These are phyloP conservation scores for Aspergillus niger DNA, from an alignment of 2,329 filamentous ascomycete genomes.

Conservation along the genomic window DNA sequence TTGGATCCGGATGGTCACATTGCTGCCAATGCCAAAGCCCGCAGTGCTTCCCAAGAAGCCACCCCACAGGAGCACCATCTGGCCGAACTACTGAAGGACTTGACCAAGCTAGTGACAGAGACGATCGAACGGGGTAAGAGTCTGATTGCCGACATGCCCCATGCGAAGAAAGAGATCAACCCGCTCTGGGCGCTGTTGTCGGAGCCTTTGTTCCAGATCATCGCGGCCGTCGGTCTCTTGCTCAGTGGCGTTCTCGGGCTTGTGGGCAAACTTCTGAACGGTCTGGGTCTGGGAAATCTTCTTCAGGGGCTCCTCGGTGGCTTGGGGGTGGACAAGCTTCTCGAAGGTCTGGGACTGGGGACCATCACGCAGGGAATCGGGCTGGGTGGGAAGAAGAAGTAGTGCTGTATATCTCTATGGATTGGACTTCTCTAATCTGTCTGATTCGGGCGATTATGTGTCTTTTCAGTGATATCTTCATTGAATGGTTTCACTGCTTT, in stretches of 20 bases:
- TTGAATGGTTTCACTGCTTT: too few species aligned
- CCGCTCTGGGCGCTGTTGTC: constrained; percentile 73
- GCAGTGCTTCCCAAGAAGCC: constrained; percentile 71
- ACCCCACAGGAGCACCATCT: constrained; percentile 81
- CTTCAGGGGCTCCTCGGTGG: constrained; percentile 75
- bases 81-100: constrained; percentile 79
- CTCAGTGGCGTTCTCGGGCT: constrained; percentile 81
- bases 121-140: constrained; percentile 86
- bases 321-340: constrained; percentile 64
- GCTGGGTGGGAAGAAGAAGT: neutral
- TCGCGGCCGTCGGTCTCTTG: constrained; percentile 82
- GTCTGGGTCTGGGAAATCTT: constrained; percentile 77
- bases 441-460: too few species aligned
- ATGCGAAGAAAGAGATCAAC: constrained; percentile 91
- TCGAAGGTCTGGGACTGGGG: constrained; percentile 47
- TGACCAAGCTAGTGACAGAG: constrained; percentile 76
- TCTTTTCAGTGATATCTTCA: too few species aligned
- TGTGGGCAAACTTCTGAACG: constrained; percentile 76
- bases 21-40: constrained; percentile 79
- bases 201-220: constrained; percentile 88
- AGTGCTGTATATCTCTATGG: too few species aligned
- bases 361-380: neutral
- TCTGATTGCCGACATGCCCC: constrained; percentile 86
- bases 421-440: too few species aligned
- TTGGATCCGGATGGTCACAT: constrained; percentile 89